Conservation (phyloP, 2,329 filamentous ascomycete genomes). For the Colletotrichum nymphaeae region DNA sequence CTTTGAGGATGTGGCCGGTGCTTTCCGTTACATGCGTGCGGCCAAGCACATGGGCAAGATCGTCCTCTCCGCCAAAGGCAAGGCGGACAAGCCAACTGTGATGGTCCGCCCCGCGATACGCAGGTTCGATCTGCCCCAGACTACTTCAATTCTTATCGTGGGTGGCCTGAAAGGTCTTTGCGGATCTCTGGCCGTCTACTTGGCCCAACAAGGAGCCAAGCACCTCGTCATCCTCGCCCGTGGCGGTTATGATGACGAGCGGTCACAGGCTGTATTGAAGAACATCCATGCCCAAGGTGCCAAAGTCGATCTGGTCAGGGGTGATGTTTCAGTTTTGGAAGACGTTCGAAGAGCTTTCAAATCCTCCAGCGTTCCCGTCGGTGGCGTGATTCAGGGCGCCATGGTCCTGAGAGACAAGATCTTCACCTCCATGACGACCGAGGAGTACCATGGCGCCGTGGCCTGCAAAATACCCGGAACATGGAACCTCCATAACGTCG, state of each 20-base stretch:
- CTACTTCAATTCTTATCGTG: constrained; percentile 47
- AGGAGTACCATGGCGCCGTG: constrained; percentile 44
- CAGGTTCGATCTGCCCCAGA: constrained; percentile 3
- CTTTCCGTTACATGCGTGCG: constrained; percentile 56
- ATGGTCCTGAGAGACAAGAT: constrained; percentile 44
- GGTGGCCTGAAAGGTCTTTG: constrained; percentile 52
- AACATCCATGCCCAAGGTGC: constrained; percentile 37
- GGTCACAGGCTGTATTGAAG: constrained; percentile 39
- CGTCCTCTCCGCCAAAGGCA: constrained; percentile 37
- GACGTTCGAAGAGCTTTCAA: constrained; percentile 34
- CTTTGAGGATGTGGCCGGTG: constrained; percentile 38
- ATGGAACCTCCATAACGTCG: constrained; percentile 50
- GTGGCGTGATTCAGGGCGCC: constrained; percentile 44
- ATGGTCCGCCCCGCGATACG: neutral
- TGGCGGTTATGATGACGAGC: constrained; percentile 44
- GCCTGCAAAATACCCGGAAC: constrained; percentile 50
- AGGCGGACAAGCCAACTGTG: no score
- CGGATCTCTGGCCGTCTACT: constrained; percentile 45
- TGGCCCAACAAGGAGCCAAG: constrained; percentile 47
- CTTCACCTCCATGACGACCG: constrained; percentile 44
- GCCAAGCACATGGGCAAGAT: constrained; percentile 59
- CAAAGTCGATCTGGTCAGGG: constrained; percentile 26
- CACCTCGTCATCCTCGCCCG: constrained; percentile 44
- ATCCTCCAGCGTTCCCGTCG: constrained; percentile 23
- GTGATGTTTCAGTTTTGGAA: constrained; percentile 35